Conservation (phyloP, 805 yeast species). For the Diddensiella santjacobensis region DNA sequence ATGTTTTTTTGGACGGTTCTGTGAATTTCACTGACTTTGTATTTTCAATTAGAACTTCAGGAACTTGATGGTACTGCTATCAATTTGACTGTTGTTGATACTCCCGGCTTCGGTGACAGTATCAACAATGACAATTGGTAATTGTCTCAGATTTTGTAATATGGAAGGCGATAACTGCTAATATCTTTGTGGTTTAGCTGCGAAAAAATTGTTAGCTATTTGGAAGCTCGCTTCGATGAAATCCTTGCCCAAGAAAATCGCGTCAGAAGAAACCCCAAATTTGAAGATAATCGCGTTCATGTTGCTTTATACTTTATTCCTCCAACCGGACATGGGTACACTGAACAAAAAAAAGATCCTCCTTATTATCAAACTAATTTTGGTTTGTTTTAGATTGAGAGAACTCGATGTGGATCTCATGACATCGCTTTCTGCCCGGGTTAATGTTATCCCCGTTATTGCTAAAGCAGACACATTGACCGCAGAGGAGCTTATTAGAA, state of each 20-base stretch:
- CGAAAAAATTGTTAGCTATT: constrained; percentile 48
- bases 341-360: background rate
- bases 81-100: constrained; percentile 55
- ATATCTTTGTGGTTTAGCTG: constrained; percentile 26
- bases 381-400: constrained; percentile 40
- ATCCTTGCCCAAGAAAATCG: constrained; percentile 81
- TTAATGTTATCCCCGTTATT: constrained; percentile 79
- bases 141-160: background rate
- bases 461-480: constrained; percentile 80
- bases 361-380: background rate
- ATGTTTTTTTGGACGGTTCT: too few species aligned
- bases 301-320: constrained; percentile 75
- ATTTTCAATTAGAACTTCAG: constrained; percentile 46
- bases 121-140: constrained; percentile 55
- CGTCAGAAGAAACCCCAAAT: constrained; percentile 78
- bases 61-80: constrained; percentile 55
- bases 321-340: constrained; percentile 43
- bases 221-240: constrained; percentile 65
- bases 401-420: constrained; percentile 72
- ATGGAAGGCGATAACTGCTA: background rate
- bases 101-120: constrained; percentile 77
- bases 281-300: constrained; percentile 72
- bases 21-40: too few species aligned
- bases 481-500: constrained; percentile 51
- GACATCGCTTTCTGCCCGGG: constrained; percentile 64